A percentile compares a stretch with the other conserved stretches of the same genome.
Evolutionary conservation across 306 rosid genomes (phyloP).

Genomic region (Aeschynomene evenia): DNA sequence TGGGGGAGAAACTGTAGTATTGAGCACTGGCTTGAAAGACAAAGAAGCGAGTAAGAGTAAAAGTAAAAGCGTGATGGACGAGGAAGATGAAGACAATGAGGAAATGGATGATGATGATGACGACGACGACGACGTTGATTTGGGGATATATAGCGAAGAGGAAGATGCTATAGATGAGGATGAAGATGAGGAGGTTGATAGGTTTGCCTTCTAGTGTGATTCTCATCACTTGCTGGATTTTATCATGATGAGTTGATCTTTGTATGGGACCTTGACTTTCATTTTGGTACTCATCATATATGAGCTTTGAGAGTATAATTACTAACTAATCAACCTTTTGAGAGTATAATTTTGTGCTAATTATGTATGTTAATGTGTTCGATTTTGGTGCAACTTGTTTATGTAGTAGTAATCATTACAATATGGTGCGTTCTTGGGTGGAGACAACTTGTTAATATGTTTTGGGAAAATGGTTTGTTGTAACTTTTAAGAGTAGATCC

Average conservation of each 20-base stretch:
- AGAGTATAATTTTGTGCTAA: too few relatives aligned
- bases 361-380: too few relatives aligned
- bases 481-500: too few relatives aligned
- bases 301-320: constrained; percentile 13
- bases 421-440: too few relatives aligned
- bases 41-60: constrained; percentile 38
- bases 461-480: too few relatives aligned
- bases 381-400: too few relatives aligned
- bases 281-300: constrained; percentile 22
- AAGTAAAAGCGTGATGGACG: constrained; percentile 51
- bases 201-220: constrained; percentile 39
- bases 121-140: too few relatives aligned
- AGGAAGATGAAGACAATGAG: constrained; percentile 43
- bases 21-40: constrained; percentile 80
- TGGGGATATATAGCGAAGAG: constrained; percentile 45
- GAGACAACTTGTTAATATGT: too few relatives aligned
- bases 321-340: not conserved
- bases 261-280: constrained; percentile 35
- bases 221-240: not conserved
- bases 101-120: constrained; percentile 36
- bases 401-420: too few relatives aligned
- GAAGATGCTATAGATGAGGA: constrained; percentile 55
- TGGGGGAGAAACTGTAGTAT: constrained; percentile 59
- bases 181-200: constrained; percentile 57
- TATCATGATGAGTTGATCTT: constrained; percentile 25